Percentiles rank a stretch among this genome's conserved stretches.
Evolutionary conservation across 2,329 filamentous ascomycete species (phyloP).

Genomic region (Aspergillus brasiliensis): DNA sequence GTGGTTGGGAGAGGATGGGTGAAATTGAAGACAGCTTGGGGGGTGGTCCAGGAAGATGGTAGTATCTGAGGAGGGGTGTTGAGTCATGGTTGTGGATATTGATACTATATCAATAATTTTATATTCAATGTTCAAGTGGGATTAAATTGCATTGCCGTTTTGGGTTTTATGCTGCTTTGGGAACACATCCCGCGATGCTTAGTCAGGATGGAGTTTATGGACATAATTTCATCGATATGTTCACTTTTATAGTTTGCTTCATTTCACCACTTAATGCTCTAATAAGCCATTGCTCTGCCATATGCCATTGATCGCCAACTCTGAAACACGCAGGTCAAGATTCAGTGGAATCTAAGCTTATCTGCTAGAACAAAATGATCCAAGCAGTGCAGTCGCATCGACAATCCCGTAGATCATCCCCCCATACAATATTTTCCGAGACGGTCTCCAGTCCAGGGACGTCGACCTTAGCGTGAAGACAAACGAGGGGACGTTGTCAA

Average conservation of each 20-base stretch:
- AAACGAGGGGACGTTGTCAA: slow-evolving; percentile 51
- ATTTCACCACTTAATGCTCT: too few species aligned
- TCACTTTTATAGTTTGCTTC: too few species aligned
- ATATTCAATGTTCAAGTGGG: neutral
- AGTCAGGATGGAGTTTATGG: neutral
- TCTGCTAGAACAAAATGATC: slow-evolving; percentile 48
- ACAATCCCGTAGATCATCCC: slow-evolving; percentile 51
- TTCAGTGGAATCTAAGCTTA: slow-evolving; percentile 46
- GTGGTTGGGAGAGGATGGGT: slow-evolving; percentile 55
- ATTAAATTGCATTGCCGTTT: neutral
- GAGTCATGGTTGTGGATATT: slow-evolving; percentile 15
- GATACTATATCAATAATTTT: neutral
- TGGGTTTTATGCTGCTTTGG: neutral
- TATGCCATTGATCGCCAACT: slow-evolving; percentile 31
- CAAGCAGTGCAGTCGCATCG: slow-evolving; percentile 48
- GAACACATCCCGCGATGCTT: neutral
- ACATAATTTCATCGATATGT: too few species aligned
- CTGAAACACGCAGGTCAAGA: slow-evolving; percentile 47
- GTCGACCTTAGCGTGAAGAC: slow-evolving; percentile 42
- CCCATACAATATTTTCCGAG: slow-evolving; percentile 49
- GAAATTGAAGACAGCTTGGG: slow-evolving; percentile 50
- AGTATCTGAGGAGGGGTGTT: slow-evolving; percentile 32
- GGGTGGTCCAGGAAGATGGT: slow-evolving; percentile 46
- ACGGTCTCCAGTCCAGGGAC: slow-evolving; percentile 46
- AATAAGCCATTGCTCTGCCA: too few species aligned